A percentile compares a stretch with the other conserved stretches of the same genome.
These are phyloP conservation scores for Clavispora fructus DNA, from an alignment of 805 yeast species.

Conservation along the genomic window DNA sequence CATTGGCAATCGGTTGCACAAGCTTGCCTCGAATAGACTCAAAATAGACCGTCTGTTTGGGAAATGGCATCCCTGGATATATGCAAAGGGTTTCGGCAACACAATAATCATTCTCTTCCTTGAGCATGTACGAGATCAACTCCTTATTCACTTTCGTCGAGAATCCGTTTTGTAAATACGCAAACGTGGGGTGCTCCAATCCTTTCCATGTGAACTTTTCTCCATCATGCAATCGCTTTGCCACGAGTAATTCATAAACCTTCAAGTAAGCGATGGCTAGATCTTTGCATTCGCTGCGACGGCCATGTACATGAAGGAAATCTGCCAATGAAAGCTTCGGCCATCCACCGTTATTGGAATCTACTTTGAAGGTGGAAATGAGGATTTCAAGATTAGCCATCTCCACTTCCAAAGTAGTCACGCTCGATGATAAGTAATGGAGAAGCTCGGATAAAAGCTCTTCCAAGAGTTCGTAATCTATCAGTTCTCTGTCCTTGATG, in stretches of 20 bases:
- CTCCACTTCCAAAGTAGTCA: conserved; percentile 6
- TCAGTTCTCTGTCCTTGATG: conserved; percentile 2
- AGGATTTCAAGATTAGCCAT: conserved; percentile 23
- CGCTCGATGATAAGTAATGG: conserved; percentile 11
- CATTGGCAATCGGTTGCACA: background rate
- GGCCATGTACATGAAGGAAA: conserved; percentile 22
- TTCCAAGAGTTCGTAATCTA: conserved; percentile 3
- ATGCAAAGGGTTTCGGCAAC: conserved; percentile 30
- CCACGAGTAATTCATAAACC: conserved; percentile 25
- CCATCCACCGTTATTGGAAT: conserved; percentile 25
- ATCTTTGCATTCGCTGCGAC: conserved; percentile 23
- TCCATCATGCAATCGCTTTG: background rate
- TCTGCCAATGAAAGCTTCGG: conserved; percentile 37
- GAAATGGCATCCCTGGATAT: conserved; percentile 17
- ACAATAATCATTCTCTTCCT: conserved; percentile 23
- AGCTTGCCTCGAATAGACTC: background rate
- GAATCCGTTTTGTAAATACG: background rate
- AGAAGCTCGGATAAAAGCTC: conserved; percentile 26
- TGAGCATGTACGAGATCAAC: conserved; percentile 8
- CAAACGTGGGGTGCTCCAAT: background rate
- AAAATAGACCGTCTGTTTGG: conserved; percentile 16
- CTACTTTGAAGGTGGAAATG: conserved; percentile 20
- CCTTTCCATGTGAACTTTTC: background rate
- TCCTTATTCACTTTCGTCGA: background rate
- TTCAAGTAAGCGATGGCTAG: conserved; percentile 28